Evolutionary conservation across 129 eudicot species (phyloP).

Genomic region (Tagetes erecta): DNA sequence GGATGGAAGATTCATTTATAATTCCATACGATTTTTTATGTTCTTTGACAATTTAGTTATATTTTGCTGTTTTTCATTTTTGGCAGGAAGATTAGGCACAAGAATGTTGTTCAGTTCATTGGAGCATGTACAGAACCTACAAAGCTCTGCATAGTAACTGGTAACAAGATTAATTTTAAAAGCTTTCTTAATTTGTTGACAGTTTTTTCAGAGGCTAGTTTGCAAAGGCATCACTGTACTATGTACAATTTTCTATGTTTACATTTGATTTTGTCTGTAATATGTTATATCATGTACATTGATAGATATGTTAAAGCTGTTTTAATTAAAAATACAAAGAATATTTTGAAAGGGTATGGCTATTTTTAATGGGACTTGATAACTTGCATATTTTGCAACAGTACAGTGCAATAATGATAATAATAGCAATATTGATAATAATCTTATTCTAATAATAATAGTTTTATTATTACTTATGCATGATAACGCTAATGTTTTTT

Average conservation of each 20-base stretch:
- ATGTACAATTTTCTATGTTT: no score
- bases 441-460: no score
- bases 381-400: constrained; percentile 18
- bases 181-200: no score
- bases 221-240: no score
- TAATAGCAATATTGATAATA: no score
- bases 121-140: constrained; percentile 82
- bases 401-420: constrained; percentile 4
- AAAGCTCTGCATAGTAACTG: constrained; percentile 70
- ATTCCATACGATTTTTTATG: not conserved
- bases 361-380: constrained; percentile 10
- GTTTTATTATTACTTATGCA: not conserved
- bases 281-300: no score
- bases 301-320: constrained; percentile 1
- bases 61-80: constrained; percentile 16
- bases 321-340: not conserved
- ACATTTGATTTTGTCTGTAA: no score
- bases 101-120: constrained; percentile 78
- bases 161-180: constrained; percentile 32
- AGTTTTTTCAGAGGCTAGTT: no score
- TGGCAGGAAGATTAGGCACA: constrained; percentile 69
- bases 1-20: not conserved
- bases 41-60: constrained; percentile 14
- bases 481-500: constrained; percentile 16
- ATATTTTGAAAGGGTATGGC: not conserved